Evolutionary conservation across 192 early-diverging fungal species (phyloP), one percentile per base, ranked within the genome.

Genomic region (Podila clonocystis): DNA sequence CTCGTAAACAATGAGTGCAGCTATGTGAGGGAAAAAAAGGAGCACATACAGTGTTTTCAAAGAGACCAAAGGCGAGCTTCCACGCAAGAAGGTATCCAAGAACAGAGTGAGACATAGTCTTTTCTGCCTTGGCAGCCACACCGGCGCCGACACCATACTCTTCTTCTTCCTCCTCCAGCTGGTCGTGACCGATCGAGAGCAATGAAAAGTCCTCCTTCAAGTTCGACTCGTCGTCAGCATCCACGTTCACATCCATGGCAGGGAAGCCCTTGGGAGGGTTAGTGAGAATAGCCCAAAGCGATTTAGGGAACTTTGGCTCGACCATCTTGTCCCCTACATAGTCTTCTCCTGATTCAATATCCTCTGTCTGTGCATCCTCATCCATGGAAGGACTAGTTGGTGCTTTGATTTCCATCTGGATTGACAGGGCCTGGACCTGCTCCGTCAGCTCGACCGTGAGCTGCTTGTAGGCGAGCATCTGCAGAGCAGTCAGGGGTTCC

Each of bases 21-120:
- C 34, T 9, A 36, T 36, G 8, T 36, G 34, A 11, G 34, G 9
- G 20, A 24, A 22, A 55, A 55, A 55, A 55, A 55, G 2, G 52
- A 26, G 52, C 29, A 74, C 84, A 82, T 88, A 94, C 93, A 49
- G 92, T 88, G 70, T 94, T 91, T 30, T 89, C 86, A 75, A 96
- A 94, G 31, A 95, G 90, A 68, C 91, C 91, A 64, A 95, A 91
- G 13, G 95, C 63, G 6, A 91, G 79, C 85, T 93, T 89, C 91
- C 93, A 94, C 7, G 89, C 82, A 38, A 94, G 73, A 4, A 96
- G 75, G 68, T 91, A 91, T 20, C 94, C 92, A 26, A 94, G 83
- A 0, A 79, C 84, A 9, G 74, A 50, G 66, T 90, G 83, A 3
- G 85, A 68, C 33, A 63, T 66, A 59, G 77, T 41, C 31, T 70